phyloP scores from a whole-genome alignment of 2,329 filamentous ascomycete genomes.

The Pseudopyrenochaeta lycopersici region DNA sequence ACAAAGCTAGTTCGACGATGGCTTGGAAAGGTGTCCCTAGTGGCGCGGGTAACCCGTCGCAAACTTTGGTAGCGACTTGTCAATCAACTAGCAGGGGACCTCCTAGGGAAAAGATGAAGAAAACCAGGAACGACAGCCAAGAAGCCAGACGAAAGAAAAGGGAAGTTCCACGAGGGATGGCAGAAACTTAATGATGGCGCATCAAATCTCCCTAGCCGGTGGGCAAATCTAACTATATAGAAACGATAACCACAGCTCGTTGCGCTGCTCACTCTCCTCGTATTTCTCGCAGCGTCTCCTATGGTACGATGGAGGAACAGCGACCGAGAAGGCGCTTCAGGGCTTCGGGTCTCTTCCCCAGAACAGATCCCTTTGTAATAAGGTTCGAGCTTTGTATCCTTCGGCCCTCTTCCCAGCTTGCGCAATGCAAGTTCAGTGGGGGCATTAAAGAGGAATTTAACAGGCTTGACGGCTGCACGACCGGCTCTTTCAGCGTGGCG shows the following conservation, averaged over 20 bases:
- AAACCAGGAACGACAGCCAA: background rate
- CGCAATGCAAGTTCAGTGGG: constrained; percentile 11
- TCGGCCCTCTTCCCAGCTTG: constrained; percentile 15
- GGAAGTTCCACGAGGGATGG: background rate
- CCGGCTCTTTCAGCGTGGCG: background rate
- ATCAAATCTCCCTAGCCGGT: background rate
- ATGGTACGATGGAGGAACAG: background rate
- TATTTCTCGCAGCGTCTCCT: background rate
- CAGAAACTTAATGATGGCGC: background rate
- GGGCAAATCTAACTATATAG: no score
- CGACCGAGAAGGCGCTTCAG: background rate
- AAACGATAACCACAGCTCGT: background rate
- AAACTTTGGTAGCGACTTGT: no score
- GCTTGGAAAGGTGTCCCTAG: background rate
- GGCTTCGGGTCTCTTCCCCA: constrained; percentile 1
- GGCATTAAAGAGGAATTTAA: constrained; percentile 6
- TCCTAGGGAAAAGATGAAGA: background rate
- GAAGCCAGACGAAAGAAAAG: background rate
- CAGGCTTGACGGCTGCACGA: background rate
- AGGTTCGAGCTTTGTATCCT: constrained; percentile 17
- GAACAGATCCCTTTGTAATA: background rate
- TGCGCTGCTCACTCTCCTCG: background rate
- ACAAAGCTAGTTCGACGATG: background rate
- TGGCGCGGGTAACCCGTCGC: background rate
- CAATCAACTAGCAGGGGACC: no score